Evolutionary conservation across 2,329 filamentous ascomycete genomes (phyloP).

Genomic region (Onygenales sp.): DNA sequence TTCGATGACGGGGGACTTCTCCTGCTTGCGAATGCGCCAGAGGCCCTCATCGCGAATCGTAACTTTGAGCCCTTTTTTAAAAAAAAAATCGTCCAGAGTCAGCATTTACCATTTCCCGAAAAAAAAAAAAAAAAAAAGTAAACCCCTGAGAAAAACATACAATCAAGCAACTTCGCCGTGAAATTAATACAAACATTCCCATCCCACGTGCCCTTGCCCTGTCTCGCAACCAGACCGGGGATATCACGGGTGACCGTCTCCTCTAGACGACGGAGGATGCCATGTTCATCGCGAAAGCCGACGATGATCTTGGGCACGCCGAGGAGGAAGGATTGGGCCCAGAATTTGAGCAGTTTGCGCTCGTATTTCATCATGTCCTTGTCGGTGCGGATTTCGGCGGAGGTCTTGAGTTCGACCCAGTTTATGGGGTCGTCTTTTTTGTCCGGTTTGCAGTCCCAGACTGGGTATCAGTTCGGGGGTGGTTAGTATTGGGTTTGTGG

Average conservation of each 20-base stretch:
- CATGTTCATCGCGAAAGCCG: slow-evolving; percentile 68
- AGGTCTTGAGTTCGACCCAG: slow-evolving; percentile 93
- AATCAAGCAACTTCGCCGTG: slow-evolving; percentile 65
- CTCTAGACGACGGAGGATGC: slow-evolving; percentile 62
- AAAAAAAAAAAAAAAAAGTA: too few species aligned
- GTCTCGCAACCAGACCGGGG: slow-evolving; percentile 61
- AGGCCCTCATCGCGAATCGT: slow-evolving; percentile 60
- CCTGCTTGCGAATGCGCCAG: slow-evolving; percentile 65
- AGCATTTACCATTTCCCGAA: too few species aligned
- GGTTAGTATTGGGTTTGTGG: neutral
- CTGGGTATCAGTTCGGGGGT: slow-evolving; percentile 29
- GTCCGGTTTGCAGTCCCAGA: slow-evolving; percentile 73
- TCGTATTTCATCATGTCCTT: slow-evolving; percentile 69
- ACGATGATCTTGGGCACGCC: slow-evolving; percentile 88
- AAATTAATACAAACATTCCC: slow-evolving; percentile 93
- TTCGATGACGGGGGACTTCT: slow-evolving; percentile 58
- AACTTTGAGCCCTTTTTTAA: slow-evolving; percentile 47
- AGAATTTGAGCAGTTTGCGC: slow-evolving; percentile 86
- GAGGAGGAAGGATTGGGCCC: slow-evolving; percentile 91
- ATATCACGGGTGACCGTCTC: slow-evolving; percentile 73
- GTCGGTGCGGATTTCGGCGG: slow-evolving; percentile 58
- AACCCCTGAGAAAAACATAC: slow-evolving; percentile 38
- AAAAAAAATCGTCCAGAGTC: too few species aligned
- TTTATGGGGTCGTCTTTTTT: slow-evolving; percentile 60
- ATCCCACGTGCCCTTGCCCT: slow-evolving; percentile 67